Conservation (phyloP, 2,329 filamentous ascomycete genomes). For the Grosmannia serpens region DNA sequence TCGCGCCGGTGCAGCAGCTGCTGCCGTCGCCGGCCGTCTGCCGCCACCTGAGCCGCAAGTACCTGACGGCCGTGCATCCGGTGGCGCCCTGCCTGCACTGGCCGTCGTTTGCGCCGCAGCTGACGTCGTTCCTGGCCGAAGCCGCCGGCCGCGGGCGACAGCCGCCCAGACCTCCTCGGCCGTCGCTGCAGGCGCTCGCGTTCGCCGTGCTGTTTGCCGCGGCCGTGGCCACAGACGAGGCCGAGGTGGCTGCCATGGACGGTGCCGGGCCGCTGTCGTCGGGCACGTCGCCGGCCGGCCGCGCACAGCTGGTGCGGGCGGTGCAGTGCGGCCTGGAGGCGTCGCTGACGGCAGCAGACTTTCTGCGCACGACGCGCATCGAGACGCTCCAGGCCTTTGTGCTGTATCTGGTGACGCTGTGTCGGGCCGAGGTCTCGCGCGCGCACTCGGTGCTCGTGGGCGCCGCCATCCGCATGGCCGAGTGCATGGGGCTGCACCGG, state of each 20-base stretch:
- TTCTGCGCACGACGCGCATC: conserved; percentile 57
- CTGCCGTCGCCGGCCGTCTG: conserved; percentile 46
- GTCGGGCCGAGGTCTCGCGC: conserved; percentile 59
- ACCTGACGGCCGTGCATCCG: conserved; percentile 56
- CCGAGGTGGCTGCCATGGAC: conserved; percentile 37
- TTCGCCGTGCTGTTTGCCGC: conserved; percentile 61
- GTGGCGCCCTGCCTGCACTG: conserved; percentile 57
- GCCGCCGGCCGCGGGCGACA: not conserved
- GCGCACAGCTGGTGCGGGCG: conserved; percentile 33
- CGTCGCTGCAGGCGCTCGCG: conserved; percentile 55
- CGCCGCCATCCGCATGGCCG: conserved; percentile 59
- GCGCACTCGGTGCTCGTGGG: conserved; percentile 63
- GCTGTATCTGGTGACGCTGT: conserved; percentile 63
- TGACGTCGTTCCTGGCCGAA: conserved; percentile 51
- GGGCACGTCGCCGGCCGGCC: conserved; percentile 31
- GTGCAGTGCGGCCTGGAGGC: conserved; percentile 57
- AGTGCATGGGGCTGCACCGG: conserved; percentile 66
- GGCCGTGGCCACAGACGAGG: conserved; percentile 52
- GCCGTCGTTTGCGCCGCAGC: conserved; percentile 54
- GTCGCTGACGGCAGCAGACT: conserved; percentile 56
- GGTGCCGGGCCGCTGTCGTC: conserved; percentile 1
- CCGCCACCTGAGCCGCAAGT: conserved; percentile 53
- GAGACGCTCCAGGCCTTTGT: conserved; percentile 67
- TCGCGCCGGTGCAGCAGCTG: conserved; percentile 44
- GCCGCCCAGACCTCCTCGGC: conserved; percentile 29